Percentiles rank a stretch among this genome's conserved stretches.
phyloP scores from a whole-genome alignment of 2,329 filamentous ascomycete genomes.

The Aspergillus terreus region DNA sequence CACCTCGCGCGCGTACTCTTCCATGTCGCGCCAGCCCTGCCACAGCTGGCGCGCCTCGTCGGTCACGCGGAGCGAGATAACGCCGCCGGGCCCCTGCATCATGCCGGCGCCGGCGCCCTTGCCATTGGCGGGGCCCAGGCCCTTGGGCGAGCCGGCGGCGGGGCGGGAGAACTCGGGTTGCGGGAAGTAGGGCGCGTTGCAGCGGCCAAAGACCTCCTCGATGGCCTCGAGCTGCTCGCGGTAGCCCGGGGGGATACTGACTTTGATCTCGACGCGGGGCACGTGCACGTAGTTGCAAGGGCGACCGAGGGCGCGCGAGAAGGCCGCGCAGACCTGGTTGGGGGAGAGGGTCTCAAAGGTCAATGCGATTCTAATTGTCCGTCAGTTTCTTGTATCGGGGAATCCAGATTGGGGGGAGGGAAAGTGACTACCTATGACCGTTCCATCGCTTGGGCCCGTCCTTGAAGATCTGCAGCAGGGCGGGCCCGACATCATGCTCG shows the following conservation, averaged over 20 bases:
- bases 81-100: constrained; percentile 51
- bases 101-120: constrained; percentile 45
- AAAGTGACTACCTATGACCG: constrained; percentile 50
- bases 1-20: constrained; percentile 92
- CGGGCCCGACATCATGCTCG: constrained; percentile 91
- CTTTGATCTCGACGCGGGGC: constrained; percentile 72
- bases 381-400: no score
- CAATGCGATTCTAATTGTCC: constrained; percentile 65
- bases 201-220: constrained; percentile 57
- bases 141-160: constrained; percentile 35
- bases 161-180: constrained; percentile 52
- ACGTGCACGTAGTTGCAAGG: constrained; percentile 74
- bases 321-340: constrained; percentile 73
- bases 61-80: constrained; percentile 63
- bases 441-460: constrained; percentile 85
- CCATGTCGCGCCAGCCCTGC: constrained; percentile 85
- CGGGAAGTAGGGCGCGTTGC: constrained; percentile 61
- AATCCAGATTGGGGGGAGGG: no score
- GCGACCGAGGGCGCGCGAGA: constrained; percentile 72
- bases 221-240: constrained; percentile 74
- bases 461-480: constrained; percentile 90
- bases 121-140: constrained; percentile 33
- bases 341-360: constrained; percentile 89
- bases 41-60: constrained; percentile 75
- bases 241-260: constrained; percentile 84